These are phyloP conservation scores for Cyberlindnera japonica DNA, from an alignment of 805 yeast species.

Conservation along the genomic window DNA sequence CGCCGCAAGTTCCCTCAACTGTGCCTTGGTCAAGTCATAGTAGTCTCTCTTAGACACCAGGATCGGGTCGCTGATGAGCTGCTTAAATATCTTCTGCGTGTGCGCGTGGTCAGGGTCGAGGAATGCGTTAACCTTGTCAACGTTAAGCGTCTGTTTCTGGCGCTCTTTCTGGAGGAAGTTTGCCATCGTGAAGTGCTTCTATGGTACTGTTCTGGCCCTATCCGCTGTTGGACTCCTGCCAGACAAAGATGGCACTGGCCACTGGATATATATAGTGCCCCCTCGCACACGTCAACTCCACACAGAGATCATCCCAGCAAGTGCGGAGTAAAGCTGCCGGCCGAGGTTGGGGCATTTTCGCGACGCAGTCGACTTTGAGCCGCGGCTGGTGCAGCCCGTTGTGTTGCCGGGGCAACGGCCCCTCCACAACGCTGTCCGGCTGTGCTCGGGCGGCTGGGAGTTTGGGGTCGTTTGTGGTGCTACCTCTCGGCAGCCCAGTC, in stretches of 20 bases:
- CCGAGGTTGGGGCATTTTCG: not conserved
- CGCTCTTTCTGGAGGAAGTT: slow-evolving; percentile 41
- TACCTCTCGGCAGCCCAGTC: too few species aligned
- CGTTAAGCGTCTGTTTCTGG: slow-evolving; percentile 36
- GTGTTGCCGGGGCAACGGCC: not conserved
- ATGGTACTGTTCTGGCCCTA: not conserved
- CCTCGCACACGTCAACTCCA: too few species aligned
- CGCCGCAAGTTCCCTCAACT: slow-evolving; percentile 60
- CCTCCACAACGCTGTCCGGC: too few species aligned
- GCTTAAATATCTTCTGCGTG: slow-evolving; percentile 49
- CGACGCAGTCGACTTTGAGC: not conserved
- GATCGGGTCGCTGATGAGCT: slow-evolving; percentile 66
- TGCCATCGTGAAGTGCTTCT: slow-evolving; percentile 5
- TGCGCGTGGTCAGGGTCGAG: slow-evolving; percentile 47
- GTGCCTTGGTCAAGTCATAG: slow-evolving; percentile 53
- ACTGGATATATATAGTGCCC: too few species aligned
- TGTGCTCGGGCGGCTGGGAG: too few species aligned
- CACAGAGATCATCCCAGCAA: too few species aligned
- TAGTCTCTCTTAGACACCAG: slow-evolving; percentile 49
- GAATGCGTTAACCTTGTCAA: slow-evolving; percentile 49
- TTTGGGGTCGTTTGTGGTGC: too few species aligned
- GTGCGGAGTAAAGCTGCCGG: not conserved
- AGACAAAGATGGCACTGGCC: too few species aligned
- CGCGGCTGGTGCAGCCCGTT: not conserved
- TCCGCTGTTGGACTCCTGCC: not conserved